Base-by-base conservation (phyloP, 1,284 basidiomycete species). In the Cystobasidiaceae sp. region DNA sequence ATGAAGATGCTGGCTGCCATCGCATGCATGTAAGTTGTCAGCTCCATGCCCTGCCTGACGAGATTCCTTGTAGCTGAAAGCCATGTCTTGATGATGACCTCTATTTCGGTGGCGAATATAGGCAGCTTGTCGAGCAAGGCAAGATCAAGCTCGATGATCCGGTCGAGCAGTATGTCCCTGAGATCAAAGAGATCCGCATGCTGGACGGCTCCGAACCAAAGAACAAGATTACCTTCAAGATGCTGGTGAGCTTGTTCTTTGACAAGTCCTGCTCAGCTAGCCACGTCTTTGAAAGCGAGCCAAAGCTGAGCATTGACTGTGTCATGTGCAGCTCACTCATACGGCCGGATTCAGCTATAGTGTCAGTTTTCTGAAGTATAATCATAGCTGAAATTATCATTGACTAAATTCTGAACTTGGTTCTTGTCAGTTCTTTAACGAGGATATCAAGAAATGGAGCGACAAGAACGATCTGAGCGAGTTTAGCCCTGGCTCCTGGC, bases 61-160 rank as follows among this genome's bases (percentile, higher is more conserved):
- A 15, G 45, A 15, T 11, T 15, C 11, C 45, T 19, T 48, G 23
- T 19, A 48, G 11, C 37, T 39, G 37, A 39, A 48, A 9, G 23
- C 13, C 21, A 19, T 9, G 11, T 48, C 9, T 15, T 17, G 8
- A 48, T 17, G 25, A 15, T 30, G 25, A 7, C 13, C 1, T 3
- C 15, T 2, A n/a, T n/a, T n/a, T n/a, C n/a, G n/a, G n/a, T n/a
- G n/a, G 37, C 37, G 11, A 39, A n/a, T n/a, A 23, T 21, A 66
- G 55, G 66, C 72, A 74, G 63, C 67, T 74, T 3, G 73, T 74
- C 19, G 73, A 74, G 50, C 72, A 72, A 54, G 70, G 67, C 15
- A 71, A 70, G 54, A 58, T 74, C 54, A 54, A 66, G 23, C 69
- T 74, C 3, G 67, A 74, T n/a, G 67, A 70, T 30, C 67, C 65